Evolutionary conservation across 192 early-diverging fungal genomes (phyloP), one percentile per base, ranked within the genome.

Genomic region (Rhizophagus sp.): DNA sequence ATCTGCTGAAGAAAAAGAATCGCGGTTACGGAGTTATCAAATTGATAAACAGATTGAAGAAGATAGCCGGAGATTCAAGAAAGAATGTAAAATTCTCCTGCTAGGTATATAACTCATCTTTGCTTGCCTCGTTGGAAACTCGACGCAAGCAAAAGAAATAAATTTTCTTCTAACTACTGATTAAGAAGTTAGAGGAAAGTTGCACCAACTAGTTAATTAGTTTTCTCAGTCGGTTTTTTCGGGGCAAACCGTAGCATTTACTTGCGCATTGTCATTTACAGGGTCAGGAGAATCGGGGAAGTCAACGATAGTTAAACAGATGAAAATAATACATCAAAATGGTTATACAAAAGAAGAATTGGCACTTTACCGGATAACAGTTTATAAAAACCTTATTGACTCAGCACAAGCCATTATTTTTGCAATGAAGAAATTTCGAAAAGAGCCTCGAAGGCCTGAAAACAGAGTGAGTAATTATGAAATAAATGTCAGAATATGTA

Each of bases 281-380:
- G 94, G 95, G 41, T 94, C 92, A 77, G 96, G 96, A 71, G 96
- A 98, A 87, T 97, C 96, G 69, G 96, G 96, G 79, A 97, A 96
- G 84, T 96, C 95, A 62, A 98, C 96, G 63, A 96, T 98, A 79
- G 91, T 98, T 19, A 98, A 98, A 81, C 96, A 98, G 84, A 98
- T 98, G 96, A 97, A 96, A 86, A 95, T 98, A 82, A 96, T 98
- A 80, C 95, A 97, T 85, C 94, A 96, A 84, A 93, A 94, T 75
- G 96, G 95, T 12, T 97, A 95, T 83, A 93, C 92, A 9, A 86
- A 87, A 78, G 92, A 95, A 27, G 96, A 97, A 80, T 82, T 95
- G 44, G 85, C 89, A 66, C 82, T 90, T 34, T 95, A 92, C 86
- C 88, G 91, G 47, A 84, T 92, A 75, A 95, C 95, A 7, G 90